Base-by-base conservation (phyloP, 1,139 yeast genomes). In the Yamadazyma blattariae region DNA sequence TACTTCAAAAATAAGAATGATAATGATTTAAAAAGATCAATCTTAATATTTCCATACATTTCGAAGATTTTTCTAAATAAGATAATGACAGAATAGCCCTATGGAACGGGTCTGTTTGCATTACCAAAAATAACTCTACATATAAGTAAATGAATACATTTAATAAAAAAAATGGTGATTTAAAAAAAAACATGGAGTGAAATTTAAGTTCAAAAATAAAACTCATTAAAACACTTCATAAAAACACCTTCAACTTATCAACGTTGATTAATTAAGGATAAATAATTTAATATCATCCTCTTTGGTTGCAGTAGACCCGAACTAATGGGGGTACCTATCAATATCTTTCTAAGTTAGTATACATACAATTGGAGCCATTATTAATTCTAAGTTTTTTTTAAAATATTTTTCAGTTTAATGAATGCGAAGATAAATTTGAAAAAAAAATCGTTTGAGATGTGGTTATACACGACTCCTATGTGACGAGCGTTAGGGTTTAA, bases 281-380 rank as follows among this genome's bases (percentile, higher is more conserved):
- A n/a, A n/a, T n/a, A n/a, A n/a, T n/a, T n/a, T n/a, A n/a, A n/a
- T n/a, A n/a, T n/a, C n/a, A n/a, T n/a, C n/a, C n/a, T 28, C 16
- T 29, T 36, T 44, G 46, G 46, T 44, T 44, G 47, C 50, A 48
- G 45, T 38, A 44, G 46, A 62, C 73, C 72, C 67, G 64, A 58
- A 43, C 61, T 48, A 46, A 50, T 58, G 61, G 19, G 62, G 62
- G 29, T 34, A 34, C 27, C 33, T 30, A 21, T 35, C 36, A 25
- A 23, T 24, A 19, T 30, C 36, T 15, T 31, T 32, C 14, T 10
- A 21, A 26, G 45, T 42, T 43, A 45, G 48, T 52, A 64, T 66
- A 83, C 92, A 66, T 83, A 83, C 92, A 67, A 82, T 82, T 80
- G 94, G 94, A 78, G 94, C 94, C 94, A 83, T 75, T 48, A 35